Evolutionary conservation across 129 eudicot genomes (phyloP).

Genomic region (Cynara cardunculus): DNA sequence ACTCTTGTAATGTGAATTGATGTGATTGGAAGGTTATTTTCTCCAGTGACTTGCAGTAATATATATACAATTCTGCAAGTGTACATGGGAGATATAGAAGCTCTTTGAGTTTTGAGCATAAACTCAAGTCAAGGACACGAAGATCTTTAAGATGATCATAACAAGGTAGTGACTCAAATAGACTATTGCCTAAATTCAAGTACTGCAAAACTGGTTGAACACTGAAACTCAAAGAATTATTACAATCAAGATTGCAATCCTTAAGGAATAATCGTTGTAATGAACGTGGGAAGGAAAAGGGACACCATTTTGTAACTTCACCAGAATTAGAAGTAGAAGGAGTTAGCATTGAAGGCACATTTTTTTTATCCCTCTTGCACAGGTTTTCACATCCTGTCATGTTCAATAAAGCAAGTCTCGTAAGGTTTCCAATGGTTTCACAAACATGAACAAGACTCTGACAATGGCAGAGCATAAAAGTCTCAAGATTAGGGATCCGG

Average conservation of each 20-base stretch:
- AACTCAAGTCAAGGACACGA: constrained; percentile 19
- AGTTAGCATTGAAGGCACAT: background rate
- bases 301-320: background rate
- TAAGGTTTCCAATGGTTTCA: constrained; percentile 22
- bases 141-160: constrained; percentile 6
- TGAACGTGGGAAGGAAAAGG: background rate
- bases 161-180: background rate
- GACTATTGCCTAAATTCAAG: background rate
- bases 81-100: constrained; percentile 5
- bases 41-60: constrained; percentile 7
- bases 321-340: background rate
- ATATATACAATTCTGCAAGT: background rate
- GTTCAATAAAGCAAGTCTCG: constrained; percentile 14
- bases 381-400: constrained; percentile 13
- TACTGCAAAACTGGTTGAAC: constrained; percentile 1
- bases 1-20: constrained; percentile 1
- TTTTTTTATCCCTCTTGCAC: background rate
- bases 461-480: constrained; percentile 14
- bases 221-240: background rate
- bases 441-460: constrained; percentile 4
- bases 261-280: constrained; percentile 1
- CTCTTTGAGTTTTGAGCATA: constrained; percentile 5
- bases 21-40: constrained; percentile 11
- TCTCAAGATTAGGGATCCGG: constrained; percentile 27
- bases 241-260: background rate